These are phyloP conservation scores for Drosera capensis DNA, from an alignment of 148 eudicot species.

Conservation along the genomic window DNA sequence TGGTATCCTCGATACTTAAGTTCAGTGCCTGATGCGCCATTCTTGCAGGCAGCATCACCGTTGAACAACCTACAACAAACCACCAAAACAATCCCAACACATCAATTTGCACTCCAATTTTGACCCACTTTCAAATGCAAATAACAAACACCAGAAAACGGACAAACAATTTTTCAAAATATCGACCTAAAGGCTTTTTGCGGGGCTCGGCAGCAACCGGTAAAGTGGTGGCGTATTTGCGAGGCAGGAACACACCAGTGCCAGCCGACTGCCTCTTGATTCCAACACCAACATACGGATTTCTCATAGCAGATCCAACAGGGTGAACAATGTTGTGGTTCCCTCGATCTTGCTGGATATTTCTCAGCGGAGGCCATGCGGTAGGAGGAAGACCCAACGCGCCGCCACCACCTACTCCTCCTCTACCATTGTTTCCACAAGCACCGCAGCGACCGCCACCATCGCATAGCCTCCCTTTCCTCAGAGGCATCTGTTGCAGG, in stretches of 20 bases:
- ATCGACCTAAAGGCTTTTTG: conserved; percentile 19
- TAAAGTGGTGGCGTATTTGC: conserved; percentile 12
- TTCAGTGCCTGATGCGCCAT: conserved; percentile 23
- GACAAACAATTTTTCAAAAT: too few species aligned
- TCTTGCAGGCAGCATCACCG: conserved; percentile 24
- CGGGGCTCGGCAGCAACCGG: conserved; percentile 19
- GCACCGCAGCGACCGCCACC: conserved; percentile 1
- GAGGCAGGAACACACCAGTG: conserved; percentile 73
- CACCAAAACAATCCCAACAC: neutral
- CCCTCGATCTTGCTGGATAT: neutral
- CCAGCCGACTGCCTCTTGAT: conserved; percentile 44
- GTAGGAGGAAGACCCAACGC: conserved; percentile 18
- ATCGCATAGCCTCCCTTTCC: neutral
- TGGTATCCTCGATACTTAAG: conserved; percentile 16
- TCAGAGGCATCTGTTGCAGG: too few species aligned
- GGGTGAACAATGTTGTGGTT: conserved; percentile 8
- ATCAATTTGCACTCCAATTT: too few species aligned
- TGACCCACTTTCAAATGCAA: too few species aligned
- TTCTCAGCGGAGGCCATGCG: conserved; percentile 30
- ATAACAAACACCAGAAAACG: neutral
- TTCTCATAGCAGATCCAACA: conserved; percentile 9
- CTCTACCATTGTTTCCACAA: too few species aligned
- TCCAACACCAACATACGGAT: too few species aligned
- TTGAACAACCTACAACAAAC: conserved; percentile 6
- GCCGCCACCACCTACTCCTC: too few species aligned